Evolutionary conservation across 306 rosid species (phyloP), one percentile per base, ranked within the genome.

Genomic region (Parietaria judaica): DNA sequence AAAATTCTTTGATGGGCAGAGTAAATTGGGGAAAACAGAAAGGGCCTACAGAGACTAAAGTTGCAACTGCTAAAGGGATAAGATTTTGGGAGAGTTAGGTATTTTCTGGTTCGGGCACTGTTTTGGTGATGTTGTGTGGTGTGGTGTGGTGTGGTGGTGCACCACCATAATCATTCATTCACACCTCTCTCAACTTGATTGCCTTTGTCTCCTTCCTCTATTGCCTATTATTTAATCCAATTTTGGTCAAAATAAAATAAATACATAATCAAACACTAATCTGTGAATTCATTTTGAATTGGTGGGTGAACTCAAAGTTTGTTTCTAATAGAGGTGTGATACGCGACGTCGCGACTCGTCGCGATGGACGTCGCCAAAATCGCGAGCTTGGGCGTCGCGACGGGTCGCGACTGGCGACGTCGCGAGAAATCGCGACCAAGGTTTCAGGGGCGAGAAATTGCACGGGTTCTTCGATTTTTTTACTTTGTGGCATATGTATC

Each of bases 11-110:
- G 13, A 14, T 7, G 35, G 62, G 36, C 31, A 35, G 36, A 34
- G n/a, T 16, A 9, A 52, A 41, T 41, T 41, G 63, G 36, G 36
- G 38, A 44, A 51, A 36, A 53, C 60, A 14, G 7, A 13, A 49
- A 51, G 85, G 97, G 75, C 79, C 96, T 83, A 81, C 81, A 69
- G 10, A 36, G 51, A 65, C 68, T 69, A 83, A 81, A 86, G 9
- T 53, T 36, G 67, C 74, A 81, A 86, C 81, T 74, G 82, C 76
- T 81, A 68, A 76, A 63, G 80, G 58, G 83, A 81, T 79, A 68
- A 70, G 94, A 83, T 66, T 65, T 74, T 59, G 70, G 44, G 90
- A 49, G 84, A 81, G 90, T 79, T 83, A 61, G 94, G 95, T 89
- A 81, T 73, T 86, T 82, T 79, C 72, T 75, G 75, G 80, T 80